Conservation (phyloP, 2,329 filamentous ascomycete species). For the Cladosporium sp. region DNA sequence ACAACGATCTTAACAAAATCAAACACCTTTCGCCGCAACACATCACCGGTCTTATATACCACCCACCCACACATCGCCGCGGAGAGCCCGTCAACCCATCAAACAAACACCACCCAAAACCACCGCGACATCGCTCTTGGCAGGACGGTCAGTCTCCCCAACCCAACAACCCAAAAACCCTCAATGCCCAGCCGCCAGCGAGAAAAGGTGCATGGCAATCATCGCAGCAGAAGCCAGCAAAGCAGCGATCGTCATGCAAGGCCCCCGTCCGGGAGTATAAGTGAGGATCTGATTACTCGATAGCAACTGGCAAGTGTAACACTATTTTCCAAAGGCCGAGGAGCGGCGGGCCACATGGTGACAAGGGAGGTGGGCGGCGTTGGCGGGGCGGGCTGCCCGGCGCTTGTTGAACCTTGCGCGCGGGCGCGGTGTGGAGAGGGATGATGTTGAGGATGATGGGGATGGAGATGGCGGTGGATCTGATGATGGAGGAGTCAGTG, state of each 20-base stretch:
- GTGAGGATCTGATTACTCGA: constrained; percentile 13
- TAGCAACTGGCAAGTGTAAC: constrained; percentile 2
- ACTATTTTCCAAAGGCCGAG: neutral
- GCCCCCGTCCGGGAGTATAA: no score
- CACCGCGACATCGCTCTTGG: constrained; percentile 13
- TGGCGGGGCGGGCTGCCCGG: no score
- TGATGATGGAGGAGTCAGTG: no score
- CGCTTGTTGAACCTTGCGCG: constrained; percentile 7
- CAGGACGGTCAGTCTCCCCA: neutral
- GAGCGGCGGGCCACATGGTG: neutral
- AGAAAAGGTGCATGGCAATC: neutral
- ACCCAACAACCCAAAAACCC: neutral
- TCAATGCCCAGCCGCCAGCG: constrained; percentile 9
- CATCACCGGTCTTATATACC: no score
- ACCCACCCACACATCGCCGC: neutral
- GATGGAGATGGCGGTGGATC: no score
- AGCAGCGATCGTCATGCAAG: constrained; percentile 1
- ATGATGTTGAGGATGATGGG: no score
- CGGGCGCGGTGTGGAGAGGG: neutral
- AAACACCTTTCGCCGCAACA: neutral
- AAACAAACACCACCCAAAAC: neutral
- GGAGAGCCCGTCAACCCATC: neutral
- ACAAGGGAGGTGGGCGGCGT: no score
- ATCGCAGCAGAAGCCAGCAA: neutral
- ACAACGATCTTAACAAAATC: no score